These are phyloP conservation scores for Nidularia sp. DNA, from an alignment of 768 basidiomycete genomes.

Conservation along the genomic window DNA sequence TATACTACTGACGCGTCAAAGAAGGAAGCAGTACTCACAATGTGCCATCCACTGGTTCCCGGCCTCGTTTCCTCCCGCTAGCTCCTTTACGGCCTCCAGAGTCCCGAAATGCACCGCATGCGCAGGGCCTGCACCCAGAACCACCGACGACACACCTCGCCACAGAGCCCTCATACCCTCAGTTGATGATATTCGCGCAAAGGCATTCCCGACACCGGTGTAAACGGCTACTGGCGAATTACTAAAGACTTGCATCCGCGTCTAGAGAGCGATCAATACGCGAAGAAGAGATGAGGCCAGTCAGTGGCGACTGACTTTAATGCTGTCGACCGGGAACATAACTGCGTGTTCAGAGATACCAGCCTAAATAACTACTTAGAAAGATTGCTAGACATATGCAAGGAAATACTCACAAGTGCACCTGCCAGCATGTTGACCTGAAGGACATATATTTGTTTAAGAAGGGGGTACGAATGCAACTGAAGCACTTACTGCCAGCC, in stretches of 20 bases:
- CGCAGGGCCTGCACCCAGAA: constrained; percentile 94
- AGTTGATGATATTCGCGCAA: constrained; percentile 88
- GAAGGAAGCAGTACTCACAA: constrained; percentile 46
- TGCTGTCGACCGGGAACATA: constrained; percentile 98
- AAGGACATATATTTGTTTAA: constrained; percentile 6
- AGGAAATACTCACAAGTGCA: constrained; percentile 67
- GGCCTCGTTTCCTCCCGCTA: constrained; percentile 79
- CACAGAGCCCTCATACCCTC: constrained; percentile 90
- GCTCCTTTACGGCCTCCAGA: constrained; percentile 91
- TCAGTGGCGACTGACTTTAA: constrained; percentile 65
- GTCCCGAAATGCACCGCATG: constrained; percentile 98
- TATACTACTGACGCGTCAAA: constrained; percentile 2
- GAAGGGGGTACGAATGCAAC: constrained; percentile 3
- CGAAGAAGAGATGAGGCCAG: background rate
- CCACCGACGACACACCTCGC: constrained; percentile 95
- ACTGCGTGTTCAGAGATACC: constrained; percentile 99
- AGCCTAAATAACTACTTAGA: constrained; percentile 51
- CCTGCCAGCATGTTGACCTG: constrained; percentile 98
- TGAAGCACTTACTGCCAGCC: constrained; percentile 58
- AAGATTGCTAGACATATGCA: constrained; percentile 1
- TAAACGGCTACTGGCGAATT: constrained; percentile 83
- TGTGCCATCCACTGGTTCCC: constrained; percentile 87
- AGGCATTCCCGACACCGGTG: constrained; percentile 86
- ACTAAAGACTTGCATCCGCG: constrained; percentile 97
- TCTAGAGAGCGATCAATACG: constrained; percentile 42